Conservation (phyloP, 1,139 yeast species). For the Candida frijolesensis region DNA sequence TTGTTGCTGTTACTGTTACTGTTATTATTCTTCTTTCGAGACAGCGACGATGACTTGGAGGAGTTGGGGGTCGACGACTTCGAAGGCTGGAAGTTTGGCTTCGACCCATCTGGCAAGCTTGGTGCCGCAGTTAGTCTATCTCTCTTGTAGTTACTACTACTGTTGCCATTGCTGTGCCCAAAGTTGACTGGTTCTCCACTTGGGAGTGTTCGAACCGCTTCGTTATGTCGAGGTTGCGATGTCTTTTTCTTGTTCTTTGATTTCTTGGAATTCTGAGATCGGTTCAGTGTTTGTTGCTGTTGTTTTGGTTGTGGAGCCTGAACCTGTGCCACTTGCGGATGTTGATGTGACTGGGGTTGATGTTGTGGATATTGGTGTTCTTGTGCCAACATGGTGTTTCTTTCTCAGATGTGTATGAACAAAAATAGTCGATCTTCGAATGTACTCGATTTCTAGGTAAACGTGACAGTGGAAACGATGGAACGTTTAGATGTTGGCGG, state of each 20-base stretch:
- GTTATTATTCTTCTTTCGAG: not conserved
- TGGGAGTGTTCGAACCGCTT: conserved; percentile 35
- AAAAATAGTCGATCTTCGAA: no score
- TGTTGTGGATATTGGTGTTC: conserved; percentile 1
- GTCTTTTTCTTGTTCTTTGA: conserved; percentile 14
- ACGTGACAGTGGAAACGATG: no score
- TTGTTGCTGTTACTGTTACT: not conserved
- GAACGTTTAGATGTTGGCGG: no score
- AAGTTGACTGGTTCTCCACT: conserved; percentile 47
- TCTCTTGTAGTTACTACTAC: not conserved
- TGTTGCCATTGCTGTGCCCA: conserved; percentile 25
- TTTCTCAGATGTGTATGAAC: no score
- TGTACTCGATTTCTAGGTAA: no score
- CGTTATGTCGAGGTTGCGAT: conserved; percentile 18
- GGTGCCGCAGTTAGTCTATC: conserved; percentile 16
- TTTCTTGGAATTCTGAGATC: conserved; percentile 1
- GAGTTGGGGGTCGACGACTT: no score
- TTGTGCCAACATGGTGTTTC: conserved; percentile 2
- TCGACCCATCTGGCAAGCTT: conserved; percentile 35
- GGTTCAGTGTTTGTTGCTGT: not conserved
- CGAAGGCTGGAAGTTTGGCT: conserved; percentile 27
- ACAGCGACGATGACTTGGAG: no score
- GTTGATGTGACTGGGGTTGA: not conserved
- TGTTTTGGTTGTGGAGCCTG: not conserved
- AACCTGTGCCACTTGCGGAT: not conserved